phyloP scores from a whole-genome alignment of 164 flowering plant species.

The Vitis labrusca region DNA sequence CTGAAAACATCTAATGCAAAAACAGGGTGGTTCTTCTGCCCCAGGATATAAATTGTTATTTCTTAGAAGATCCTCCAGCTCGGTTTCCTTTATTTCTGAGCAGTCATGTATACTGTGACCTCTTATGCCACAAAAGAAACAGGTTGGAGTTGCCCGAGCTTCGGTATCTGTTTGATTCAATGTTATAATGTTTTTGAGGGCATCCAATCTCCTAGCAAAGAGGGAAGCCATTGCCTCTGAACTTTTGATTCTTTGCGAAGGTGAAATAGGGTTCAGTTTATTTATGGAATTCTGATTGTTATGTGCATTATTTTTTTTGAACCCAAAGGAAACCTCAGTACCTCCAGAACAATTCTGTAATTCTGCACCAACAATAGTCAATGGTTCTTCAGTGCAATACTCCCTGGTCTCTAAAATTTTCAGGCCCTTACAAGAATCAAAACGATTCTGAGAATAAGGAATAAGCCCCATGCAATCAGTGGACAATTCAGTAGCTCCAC shows the following conservation, averaged over 20 bases:
- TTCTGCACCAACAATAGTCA: slow-evolving; percentile 15
- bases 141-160: slow-evolving; percentile 18
- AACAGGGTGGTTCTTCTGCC: slow-evolving; percentile 35
- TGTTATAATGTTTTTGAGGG: slow-evolving; percentile 56
- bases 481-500: slow-evolving; percentile 14
- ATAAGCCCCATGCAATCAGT: slow-evolving; percentile 12
- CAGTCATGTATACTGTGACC: slow-evolving; percentile 64
- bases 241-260: slow-evolving; percentile 33
- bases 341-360: slow-evolving; percentile 12
- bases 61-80: slow-evolving; percentile 51
- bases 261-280: slow-evolving; percentile 26
- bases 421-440: slow-evolving; percentile 15
- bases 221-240: slow-evolving; percentile 67
- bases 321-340: slow-evolving; percentile 27
- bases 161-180: slow-evolving; percentile 20
- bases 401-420: slow-evolving; percentile 20
- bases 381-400: slow-evolving; percentile 18
- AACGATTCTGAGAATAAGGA: slow-evolving; percentile 20
- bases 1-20: slow-evolving; percentile 73
- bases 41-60: slow-evolving; percentile 28
- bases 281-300: slow-evolving; percentile 23
- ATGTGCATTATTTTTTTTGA: slow-evolving; percentile 10
- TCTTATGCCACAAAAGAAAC: slow-evolving; percentile 71
- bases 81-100: slow-evolving; percentile 45
- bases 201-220: slow-evolving; percentile 75